Evolutionary conservation across 164 flowering plant species (phyloP).

Genomic region (Aristolochia contorta): DNA sequence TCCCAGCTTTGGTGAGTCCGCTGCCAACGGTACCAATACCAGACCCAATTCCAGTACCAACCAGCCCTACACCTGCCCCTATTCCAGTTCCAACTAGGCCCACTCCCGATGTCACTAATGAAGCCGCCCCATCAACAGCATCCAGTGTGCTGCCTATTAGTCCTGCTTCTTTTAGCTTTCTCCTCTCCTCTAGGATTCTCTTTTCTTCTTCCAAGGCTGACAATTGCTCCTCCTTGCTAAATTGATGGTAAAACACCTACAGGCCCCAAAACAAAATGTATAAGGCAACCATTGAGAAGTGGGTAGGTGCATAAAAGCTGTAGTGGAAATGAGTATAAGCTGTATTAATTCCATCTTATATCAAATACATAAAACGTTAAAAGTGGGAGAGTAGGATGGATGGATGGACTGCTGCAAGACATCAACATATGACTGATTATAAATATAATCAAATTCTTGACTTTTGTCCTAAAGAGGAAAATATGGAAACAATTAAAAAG

Average conservation of each 20-base stretch:
- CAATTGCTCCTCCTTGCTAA: constrained; percentile 79
- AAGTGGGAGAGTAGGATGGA: too few relatives aligned
- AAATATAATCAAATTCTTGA: too few relatives aligned
- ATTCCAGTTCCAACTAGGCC: constrained; percentile 57
- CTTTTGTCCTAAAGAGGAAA: too few relatives aligned
- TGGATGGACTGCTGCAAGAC: too few relatives aligned
- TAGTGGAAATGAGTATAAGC: too few relatives aligned
- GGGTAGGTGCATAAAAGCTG: too few relatives aligned
- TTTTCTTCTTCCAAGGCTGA: constrained; percentile 87
- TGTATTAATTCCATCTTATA: too few relatives aligned
- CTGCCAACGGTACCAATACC: constrained; percentile 59
- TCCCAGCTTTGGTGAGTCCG: constrained; percentile 79
- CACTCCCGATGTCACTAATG: constrained; percentile 53
- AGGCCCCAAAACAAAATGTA: constrained; percentile 1
- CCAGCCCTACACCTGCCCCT: constrained; percentile 52
- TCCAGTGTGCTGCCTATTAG: constrained; percentile 94
- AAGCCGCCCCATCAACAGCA: constrained; percentile 77
- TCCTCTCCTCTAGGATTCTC: constrained; percentile 62
- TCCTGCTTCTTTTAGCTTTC: constrained; percentile 74
- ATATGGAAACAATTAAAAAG: too few relatives aligned
- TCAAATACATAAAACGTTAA: too few relatives aligned
- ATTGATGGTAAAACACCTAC: constrained; percentile 64
- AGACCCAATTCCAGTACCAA: constrained; percentile 56
- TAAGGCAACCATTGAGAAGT: too few relatives aligned
- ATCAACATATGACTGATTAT: too few relatives aligned